These are phyloP conservation scores for Tetrapyrgos nigripes DNA, from an alignment of 1,284 basidiomycete genomes.

Conservation along the genomic window DNA sequence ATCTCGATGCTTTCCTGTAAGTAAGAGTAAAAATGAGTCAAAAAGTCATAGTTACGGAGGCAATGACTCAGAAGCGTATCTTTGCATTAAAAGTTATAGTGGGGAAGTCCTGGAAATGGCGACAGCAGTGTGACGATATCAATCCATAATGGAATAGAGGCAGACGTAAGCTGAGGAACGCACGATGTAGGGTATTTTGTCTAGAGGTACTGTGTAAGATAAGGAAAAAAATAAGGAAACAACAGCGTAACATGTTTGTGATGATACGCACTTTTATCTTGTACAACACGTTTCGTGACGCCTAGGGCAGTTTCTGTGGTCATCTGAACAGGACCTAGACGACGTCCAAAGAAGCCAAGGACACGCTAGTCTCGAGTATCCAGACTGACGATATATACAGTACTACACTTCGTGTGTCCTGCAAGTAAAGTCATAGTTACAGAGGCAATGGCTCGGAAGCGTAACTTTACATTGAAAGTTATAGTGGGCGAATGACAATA, in stretches of 20 bases:
- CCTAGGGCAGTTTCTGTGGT: constrained; percentile 97
- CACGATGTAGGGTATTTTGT: too few relatives aligned
- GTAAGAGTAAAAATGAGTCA: too few relatives aligned
- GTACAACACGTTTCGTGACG: constrained; percentile 89
- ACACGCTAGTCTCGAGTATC: constrained; percentile 88
- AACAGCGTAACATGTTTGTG: constrained; percentile 51
- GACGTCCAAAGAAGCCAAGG: constrained; percentile 86
- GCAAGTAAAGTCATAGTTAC: too few relatives aligned
- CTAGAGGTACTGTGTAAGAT: too few relatives aligned
- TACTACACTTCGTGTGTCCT: too few relatives aligned
- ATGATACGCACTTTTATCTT: too few relatives aligned
- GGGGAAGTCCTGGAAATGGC: too few relatives aligned
- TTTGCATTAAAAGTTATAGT: too few relatives aligned
- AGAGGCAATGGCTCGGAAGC: neutral
- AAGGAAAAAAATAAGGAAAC: constrained; percentile 48
- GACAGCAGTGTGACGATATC: too few relatives aligned
- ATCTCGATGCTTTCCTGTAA: constrained; percentile 89
- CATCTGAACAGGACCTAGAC: constrained; percentile 92
- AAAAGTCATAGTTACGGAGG: neutral
- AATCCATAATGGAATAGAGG: too few relatives aligned
- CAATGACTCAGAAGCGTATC: constrained; percentile 6
- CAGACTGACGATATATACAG: too few relatives aligned
- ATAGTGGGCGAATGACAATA: constrained; percentile 92
- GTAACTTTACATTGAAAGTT: constrained; percentile 64
- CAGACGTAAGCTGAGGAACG: too few relatives aligned